A percentile compares a stretch with the other conserved stretches of the same genome.
phyloP scores from a whole-genome alignment of 768 basidiomycete genomes.

The Glaciozyma martinii region DNA sequence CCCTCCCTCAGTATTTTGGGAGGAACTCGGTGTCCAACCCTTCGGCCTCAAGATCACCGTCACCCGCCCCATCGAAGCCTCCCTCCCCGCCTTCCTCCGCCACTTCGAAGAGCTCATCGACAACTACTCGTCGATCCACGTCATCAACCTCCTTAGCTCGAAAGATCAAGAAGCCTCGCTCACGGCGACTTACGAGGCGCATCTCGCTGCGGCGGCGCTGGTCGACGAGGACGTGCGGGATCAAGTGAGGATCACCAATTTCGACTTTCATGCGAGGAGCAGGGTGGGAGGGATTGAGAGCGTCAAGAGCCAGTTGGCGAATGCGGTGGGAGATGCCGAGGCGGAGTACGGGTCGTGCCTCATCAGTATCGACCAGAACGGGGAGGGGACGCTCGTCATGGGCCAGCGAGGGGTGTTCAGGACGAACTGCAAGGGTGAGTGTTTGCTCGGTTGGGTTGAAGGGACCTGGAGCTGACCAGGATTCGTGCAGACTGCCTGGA shows the following conservation, averaged over 20 bases:
- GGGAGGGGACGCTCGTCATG: constrained; percentile 52
- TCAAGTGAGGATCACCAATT: constrained; percentile 55
- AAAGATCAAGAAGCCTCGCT: constrained; percentile 86
- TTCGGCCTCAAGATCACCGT: constrained; percentile 84
- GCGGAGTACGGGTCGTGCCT: constrained; percentile 32
- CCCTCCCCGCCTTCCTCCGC: constrained; percentile 92
- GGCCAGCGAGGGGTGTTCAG: constrained; percentile 85
- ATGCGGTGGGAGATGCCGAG: constrained; percentile 27
- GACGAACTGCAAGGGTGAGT: constrained; percentile 95
- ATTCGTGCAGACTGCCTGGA: constrained; percentile 57
- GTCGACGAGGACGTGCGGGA: constrained; percentile 25
- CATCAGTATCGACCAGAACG: constrained; percentile 41
- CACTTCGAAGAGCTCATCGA: constrained; percentile 81
- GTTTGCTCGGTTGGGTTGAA: constrained; percentile 1
- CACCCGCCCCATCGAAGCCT: constrained; percentile 77
- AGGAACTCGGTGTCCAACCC: constrained; percentile 90
- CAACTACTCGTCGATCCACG: constrained; percentile 49
- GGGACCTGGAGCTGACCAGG: constrained; percentile 6
- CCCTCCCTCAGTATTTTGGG: constrained; percentile 75
- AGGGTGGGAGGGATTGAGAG: constrained; percentile 72
- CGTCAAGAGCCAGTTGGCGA: constrained; percentile 58
- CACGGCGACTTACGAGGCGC: constrained; percentile 70
- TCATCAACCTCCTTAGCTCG: constrained; percentile 49
- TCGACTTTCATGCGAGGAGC: constrained; percentile 86
- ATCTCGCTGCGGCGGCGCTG: constrained; percentile 45